Evolutionary conservation across 345 rosid species (phyloP), one percentile per base, ranked within the genome.

Genomic region (Mercurialis annua): DNA sequence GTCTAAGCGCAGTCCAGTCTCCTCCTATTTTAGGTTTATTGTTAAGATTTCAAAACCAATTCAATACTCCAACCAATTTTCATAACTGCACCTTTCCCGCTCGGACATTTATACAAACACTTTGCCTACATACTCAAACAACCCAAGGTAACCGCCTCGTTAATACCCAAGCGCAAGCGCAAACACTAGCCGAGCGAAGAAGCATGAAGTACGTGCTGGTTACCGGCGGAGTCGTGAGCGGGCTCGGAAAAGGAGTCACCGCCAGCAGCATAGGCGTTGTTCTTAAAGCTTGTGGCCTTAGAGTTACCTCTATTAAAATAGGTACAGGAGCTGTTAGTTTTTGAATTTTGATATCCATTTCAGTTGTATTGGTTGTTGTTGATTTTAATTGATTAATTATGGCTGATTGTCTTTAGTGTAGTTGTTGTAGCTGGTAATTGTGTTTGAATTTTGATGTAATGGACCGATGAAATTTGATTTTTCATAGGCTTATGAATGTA

Each of bases 191-290:
- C 23, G 63, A 51, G 26, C 23, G 40, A 53, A 26, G 58, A 77
- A 40, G 44, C 44, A 93, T 93, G 97, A 93, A 93, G 89, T 93
- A 87, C 82, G 97, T 93, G 33, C 65, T 93, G 75, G 94, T 93
- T 51, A 86, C 96, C 2, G 98, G 97, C 42, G 98, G 98, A 75
- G 98, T 93, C 38, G 98, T 93, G 33, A 93, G 98, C 65, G 98
- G 98, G 31, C 92, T 93, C 43, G 98, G 98, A 65, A 93, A 93
- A 71, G 98, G 98, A 76, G 98, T 93, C 64, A 90, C 97, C 0
- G 97, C 98, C 51, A 90, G 98, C 79, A 93, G 98, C 76, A 56
- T 93, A 63, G 98, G 97, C 72, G 98, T 92, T 71, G 98, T 90
- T 52, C 97, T 92, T 75, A 83, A 88, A 82, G 90, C 96, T 64